Conservation (phyloP, 1,139 yeast genomes). For the Candida sanyaensis region DNA sequence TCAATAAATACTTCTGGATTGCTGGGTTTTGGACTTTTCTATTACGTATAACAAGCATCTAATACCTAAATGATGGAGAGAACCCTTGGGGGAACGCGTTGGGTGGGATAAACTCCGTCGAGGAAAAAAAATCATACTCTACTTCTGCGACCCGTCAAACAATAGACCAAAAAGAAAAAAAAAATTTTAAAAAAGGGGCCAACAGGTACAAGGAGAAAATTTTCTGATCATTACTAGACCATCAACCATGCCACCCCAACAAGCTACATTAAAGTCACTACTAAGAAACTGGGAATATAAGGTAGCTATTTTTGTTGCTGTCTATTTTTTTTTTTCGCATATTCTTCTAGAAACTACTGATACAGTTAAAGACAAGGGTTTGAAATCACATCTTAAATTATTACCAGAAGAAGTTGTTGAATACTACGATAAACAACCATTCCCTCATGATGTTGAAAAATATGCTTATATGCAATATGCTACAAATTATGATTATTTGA, state of each 20-base stretch:
- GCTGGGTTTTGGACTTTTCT: too few relatives aligned
- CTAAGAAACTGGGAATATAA: conserved; percentile 28
- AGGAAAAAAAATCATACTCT: too few relatives aligned
- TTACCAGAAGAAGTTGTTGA: conserved; percentile 25
- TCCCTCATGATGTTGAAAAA: conserved; percentile 12
- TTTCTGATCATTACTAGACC: neutral
- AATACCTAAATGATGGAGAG: too few relatives aligned
- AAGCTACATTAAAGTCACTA: conserved; percentile 7
- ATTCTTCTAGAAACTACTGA: conserved; percentile 15
- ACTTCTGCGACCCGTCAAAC: too few relatives aligned
- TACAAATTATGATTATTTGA: conserved; percentile 32
- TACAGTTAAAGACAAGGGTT: conserved; percentile 15
- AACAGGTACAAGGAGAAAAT: too few relatives aligned
- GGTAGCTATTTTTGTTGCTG: conserved; percentile 22
- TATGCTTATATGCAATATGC: conserved; percentile 41
- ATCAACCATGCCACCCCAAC: neutral
- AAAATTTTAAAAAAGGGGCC: too few relatives aligned
- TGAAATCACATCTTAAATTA: conserved; percentile 21
- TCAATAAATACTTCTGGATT: too few relatives aligned
- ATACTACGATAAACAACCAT: conserved; percentile 12
- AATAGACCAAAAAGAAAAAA: too few relatives aligned
- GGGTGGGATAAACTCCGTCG: too few relatives aligned
- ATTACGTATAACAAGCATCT: too few relatives aligned
- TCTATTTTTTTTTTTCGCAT: conserved; percentile 23
- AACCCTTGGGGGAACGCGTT: too few relatives aligned